Evolutionary conservation across 768 basidiomycete species (phyloP), one percentile per base, ranked within the genome.

Genomic region (Russula sp.): DNA sequence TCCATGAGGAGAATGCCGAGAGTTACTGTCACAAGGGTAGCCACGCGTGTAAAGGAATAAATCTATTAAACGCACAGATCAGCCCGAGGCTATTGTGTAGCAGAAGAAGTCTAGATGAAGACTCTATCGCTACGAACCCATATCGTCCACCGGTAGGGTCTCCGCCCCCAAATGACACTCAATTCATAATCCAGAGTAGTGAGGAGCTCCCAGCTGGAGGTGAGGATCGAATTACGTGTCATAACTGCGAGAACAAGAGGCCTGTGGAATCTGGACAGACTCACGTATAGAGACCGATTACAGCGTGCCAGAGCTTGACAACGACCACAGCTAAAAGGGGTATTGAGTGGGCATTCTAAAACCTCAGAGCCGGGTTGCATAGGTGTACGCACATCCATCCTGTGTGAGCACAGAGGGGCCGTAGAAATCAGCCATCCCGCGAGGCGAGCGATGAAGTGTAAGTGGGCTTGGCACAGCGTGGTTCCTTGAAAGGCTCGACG

Each of bases 281-380:
- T 5, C 59, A 57, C 60, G 57, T 43, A 38, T 35, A 61, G 7
- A 61, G 10, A 18, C 60, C 60, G 18, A 45, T 18, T 1, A 56
- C 10, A 4, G 34, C 7, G 11, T 61, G 55, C 60, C 60, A 61
- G 18, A 61, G 13, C 55, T 61, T 61, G 18, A 57, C 41, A 10
- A 36, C 7, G 7, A 25, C 4, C 22, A 8, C 60, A 57, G 35
- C 9, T 6, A 36, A 50, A 25, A 51, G 10, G 11, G 25, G 25
- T 29, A 29, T 29, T 29, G 25, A 29, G 25, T 29, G 25, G 25
- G 25, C 25, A 2, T 29, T 29, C 25, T 3, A 29, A 29, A 29
- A 3, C 3, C 25, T 29, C 25, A 29, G 3, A 29, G 25, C 8
- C 11, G 29, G 34, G 3, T 3, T 9, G 13, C 10, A 48, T 20